Percentiles rank a stretch among this genome's conserved stretches.
Conservation (phyloP, 225 moss, liverwort and hornwort species). For the Anthoceros angustus region DNA sequence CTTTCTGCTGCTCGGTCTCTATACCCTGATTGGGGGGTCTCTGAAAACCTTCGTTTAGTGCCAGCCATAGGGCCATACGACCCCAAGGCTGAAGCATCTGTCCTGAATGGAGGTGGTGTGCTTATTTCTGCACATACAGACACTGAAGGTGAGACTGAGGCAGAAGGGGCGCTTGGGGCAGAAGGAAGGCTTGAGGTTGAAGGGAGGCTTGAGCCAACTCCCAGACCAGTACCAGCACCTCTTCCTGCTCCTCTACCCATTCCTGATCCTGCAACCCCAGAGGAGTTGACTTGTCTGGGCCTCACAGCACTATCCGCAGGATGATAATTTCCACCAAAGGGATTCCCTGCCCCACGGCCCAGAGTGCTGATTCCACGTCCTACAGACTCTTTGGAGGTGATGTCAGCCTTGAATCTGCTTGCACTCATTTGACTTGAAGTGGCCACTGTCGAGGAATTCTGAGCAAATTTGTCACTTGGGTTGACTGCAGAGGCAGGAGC, state of each 20-base stretch:
- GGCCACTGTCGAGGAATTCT: conserved; percentile 16
- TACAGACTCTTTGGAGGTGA: conserved; percentile 21
- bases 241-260: conserved; percentile 48
- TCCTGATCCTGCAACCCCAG: conserved; percentile 23
- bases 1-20: conserved; percentile 99
- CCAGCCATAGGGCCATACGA: conserved; percentile 63
- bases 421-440: conserved; percentile 20
- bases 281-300: conserved; percentile 32
- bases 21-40: conserved; percentile 87
- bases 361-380: conserved; percentile 46
- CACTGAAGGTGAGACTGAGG: conserved; percentile 6
- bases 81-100: conserved; percentile 87
- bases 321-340: conserved; percentile 57
- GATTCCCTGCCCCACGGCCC: conserved; percentile 63
- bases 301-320: conserved; percentile 57
- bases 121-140: conserved; percentile 30
- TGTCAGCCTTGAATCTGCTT: conserved; percentile 26
- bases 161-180: conserved; percentile 11
- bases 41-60: conserved; percentile 68
- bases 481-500: conserved; percentile 26
- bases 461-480: conserved; percentile 23
- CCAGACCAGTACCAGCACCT: conserved; percentile 36
- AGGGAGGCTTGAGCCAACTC: conserved; percentile 19
- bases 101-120: conserved; percentile 60
- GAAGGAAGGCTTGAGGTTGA: conserved; percentile 4